Evolutionary conservation across 1,284 basidiomycete genomes (phyloP).

Genomic region (Takashimella koratensis): DNA sequence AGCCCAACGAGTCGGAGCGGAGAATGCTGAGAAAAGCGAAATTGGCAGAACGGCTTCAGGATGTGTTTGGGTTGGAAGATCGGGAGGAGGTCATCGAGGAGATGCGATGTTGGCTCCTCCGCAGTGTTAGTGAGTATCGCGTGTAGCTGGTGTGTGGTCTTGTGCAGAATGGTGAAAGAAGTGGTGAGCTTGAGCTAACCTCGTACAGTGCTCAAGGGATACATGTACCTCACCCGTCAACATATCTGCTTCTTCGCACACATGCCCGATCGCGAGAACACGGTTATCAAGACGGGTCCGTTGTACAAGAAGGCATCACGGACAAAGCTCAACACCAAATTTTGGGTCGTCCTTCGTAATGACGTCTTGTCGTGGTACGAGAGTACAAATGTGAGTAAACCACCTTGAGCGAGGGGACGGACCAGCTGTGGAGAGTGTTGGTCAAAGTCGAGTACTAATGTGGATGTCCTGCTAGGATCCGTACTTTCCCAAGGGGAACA

Average conservation of each 20-base stretch:
- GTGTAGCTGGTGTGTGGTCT: slow-evolving; percentile 2
- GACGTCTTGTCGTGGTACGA: slow-evolving; percentile 92
- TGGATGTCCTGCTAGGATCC: slow-evolving; percentile 61
- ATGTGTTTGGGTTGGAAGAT: slow-evolving; percentile 74
- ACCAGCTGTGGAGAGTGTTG: no score
- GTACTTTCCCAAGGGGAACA: slow-evolving; percentile 92
- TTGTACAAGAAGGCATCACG: slow-evolving; percentile 77
- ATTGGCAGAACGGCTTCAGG: slow-evolving; percentile 75
- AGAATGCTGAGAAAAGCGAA: slow-evolving; percentile 63
- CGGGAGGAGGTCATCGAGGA: slow-evolving; percentile 83
- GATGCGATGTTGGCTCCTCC: slow-evolving; percentile 82
- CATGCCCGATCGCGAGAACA: slow-evolving; percentile 82
- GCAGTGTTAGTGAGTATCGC: slow-evolving; percentile 70
- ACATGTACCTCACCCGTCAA: slow-evolving; percentile 88
- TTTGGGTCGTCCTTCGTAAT: slow-evolving; percentile 92
- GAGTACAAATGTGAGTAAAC: slow-evolving; percentile 69
- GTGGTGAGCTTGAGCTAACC: no score
- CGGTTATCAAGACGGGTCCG: slow-evolving; percentile 79
- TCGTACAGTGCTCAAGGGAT: slow-evolving; percentile 89
- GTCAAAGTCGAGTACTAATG: slow-evolving; percentile 11
- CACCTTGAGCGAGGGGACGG: background rate
- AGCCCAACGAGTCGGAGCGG: slow-evolving; percentile 22
- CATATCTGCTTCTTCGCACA: slow-evolving; percentile 97
- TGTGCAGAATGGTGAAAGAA: background rate
- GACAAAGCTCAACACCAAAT: slow-evolving; percentile 83